Evolutionary conservation across 768 basidiomycete species (phyloP), one percentile per base, ranked within the genome.

Genomic region (Phylloporus sp.): DNA sequence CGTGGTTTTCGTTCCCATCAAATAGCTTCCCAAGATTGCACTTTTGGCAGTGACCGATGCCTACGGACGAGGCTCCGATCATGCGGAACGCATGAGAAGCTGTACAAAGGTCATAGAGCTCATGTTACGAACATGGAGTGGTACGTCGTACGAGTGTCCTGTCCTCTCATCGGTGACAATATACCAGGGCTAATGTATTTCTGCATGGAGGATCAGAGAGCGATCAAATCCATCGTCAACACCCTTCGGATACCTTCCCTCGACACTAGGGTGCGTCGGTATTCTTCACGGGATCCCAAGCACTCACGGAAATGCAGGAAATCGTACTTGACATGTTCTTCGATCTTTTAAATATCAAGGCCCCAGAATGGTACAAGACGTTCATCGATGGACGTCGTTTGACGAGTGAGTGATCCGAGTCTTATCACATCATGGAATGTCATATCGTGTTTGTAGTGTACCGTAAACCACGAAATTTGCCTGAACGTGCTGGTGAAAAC

Each of bases 311-410:
- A 18, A 36, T 60, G 15, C 56, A 96, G 94, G 95, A 97, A 71
- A 80, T 92, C 24, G 74, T 97, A 28, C 71, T 98, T 42, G 91
- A 98, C 56, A 86, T 96, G 80, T 87, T 98, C 58, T 97, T 97
- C 58, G 88, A 90, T 50, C 74, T 94, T 15, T 70, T 99, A 17
- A 90, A 92, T 46, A 94, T 98, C 67, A 90, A 90, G 63, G 78
- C 87, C 1, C 89, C 92, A 2, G 86, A 86, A 36, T 97, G 94
- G 92, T 90, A 90, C 62, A 80, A 90, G 57, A 86, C 90, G 0
- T 97, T 95, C 59, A 85, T 96, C 28, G 86, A 86, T 46, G 93
- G 92, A 10, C 80, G 89, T 38, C 76, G 93, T 23, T 67, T 96
- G 44, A 95, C 92, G 3, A 86, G 93, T 93, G 60, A 50, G 82